phyloP scores from a whole-genome alignment of 768 basidiomycete species.

The Austroboletus festivus region DNA sequence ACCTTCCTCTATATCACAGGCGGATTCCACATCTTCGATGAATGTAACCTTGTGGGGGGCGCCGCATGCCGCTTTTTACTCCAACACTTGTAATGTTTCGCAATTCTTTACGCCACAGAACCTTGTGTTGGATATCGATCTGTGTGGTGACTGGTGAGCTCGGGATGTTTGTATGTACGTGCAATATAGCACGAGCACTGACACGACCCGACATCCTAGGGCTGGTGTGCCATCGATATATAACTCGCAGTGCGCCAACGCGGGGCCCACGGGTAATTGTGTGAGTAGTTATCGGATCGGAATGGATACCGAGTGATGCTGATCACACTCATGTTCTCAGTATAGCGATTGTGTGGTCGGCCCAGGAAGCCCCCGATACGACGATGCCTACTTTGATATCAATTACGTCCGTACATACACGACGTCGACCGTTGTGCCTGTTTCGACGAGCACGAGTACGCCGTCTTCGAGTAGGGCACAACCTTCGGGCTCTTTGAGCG shows the following conservation, averaged over 20 bases:
- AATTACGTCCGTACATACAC: conserved; percentile 61
- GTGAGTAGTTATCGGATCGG: conserved; percentile 26
- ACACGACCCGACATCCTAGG: conserved; percentile 37
- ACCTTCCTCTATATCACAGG: conserved; percentile 34
- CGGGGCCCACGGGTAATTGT: conserved; percentile 40
- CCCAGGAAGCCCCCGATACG: conserved; percentile 51
- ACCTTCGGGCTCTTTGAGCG: too few species aligned
- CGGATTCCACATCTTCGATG: conserved; percentile 33
- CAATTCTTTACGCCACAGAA: conserved; percentile 47
- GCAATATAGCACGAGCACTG: neutral
- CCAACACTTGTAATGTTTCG: conserved; percentile 42
- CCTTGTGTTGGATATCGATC: conserved; percentile 51
- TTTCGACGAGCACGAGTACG: conserved; percentile 3
- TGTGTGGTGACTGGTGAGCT: conserved; percentile 52
- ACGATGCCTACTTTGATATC: conserved; percentile 65
- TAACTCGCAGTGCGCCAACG: conserved; percentile 37
- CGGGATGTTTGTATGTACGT: conserved; percentile 10
- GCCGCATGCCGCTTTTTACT: conserved; percentile 43
- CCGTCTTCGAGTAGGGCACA: neutral
- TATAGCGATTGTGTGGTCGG: conserved; percentile 57
- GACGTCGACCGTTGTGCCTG: conserved; percentile 14
- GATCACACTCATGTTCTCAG: conserved; percentile 17
- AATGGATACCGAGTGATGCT: neutral
- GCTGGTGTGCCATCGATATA: conserved; percentile 48
- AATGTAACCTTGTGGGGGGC: conserved; percentile 42